Base-by-base conservation (phyloP, 805 yeast species). In the Suhomyces sp. region DNA sequence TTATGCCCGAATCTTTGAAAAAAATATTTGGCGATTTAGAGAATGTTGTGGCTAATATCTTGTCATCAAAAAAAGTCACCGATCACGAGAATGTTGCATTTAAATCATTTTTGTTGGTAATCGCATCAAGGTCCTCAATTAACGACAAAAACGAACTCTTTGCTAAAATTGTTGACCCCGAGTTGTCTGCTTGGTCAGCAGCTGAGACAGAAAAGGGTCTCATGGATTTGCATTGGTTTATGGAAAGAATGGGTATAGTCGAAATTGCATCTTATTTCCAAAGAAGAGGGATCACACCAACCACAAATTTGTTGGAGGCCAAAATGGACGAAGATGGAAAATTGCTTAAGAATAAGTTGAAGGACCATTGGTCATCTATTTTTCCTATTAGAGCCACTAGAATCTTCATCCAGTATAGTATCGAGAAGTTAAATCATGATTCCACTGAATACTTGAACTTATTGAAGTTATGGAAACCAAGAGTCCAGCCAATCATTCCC, bases 311-410 rank as follows among this genome's bases (percentile, higher is more conserved):
- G 35, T 58, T 91, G 32, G 75, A 79, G 33, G 83, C 95, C 0
- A 73, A 77, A 34, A 91, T 93, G 85, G 98, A 95, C 63, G 96
- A 87, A 15, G 81, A 77, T 34, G 99, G 98, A 4, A 74, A 79
- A 41, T 64, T 58, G 27, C 68, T 95, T 43, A 90, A 88, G 50
- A 77, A 78, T 13, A 87, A 79, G 37, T 68, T 95, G 29, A 87
- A 88, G 46, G 87, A 83, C 47, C 90, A 85, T 53, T 93, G 98
- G 98, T 82, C 91, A 18, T 82, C 90, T 0, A 76, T 91, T 13
- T 95, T 95, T 62, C 98, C 98, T 0, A 88, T 91, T 20, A 76
- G 98, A 46, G 95, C 97, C 2, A 91, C 98, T 0, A 75, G 99
- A 51, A 84, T 93, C 46, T 87, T 90, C 55, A 81, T 95, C 38